phyloP scores from a whole-genome alignment of 805 yeast species.

The Lipomyces mesembrius region DNA sequence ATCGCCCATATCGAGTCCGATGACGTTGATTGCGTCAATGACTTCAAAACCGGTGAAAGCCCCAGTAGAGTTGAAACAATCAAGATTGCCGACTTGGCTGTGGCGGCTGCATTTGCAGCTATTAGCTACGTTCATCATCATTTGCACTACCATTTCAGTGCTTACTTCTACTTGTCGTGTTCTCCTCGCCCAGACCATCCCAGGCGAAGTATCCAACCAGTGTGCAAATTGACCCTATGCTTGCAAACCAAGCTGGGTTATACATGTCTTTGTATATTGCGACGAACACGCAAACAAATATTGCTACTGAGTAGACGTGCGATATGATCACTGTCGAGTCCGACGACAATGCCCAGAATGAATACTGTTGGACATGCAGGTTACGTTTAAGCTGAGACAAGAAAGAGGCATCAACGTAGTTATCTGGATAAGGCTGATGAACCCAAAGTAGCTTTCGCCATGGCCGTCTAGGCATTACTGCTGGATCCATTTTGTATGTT shows the following conservation, averaged over 20 bases:
- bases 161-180: constrained; percentile 21
- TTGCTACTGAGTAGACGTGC: constrained; percentile 65
- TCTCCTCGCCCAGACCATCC: constrained; percentile 28
- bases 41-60: constrained; percentile 85
- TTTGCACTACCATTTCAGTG: neutral
- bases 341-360: constrained; percentile 64
- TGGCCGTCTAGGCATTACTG: constrained; percentile 42
- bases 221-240: constrained; percentile 41
- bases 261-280: constrained; percentile 50
- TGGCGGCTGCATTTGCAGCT: constrained; percentile 8
- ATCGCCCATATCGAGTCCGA: constrained; percentile 96
- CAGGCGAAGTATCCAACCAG: constrained; percentile 42
- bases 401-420: constrained; percentile 82
- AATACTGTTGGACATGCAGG: constrained; percentile 70
- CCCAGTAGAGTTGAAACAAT: constrained; percentile 73
- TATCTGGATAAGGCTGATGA: constrained; percentile 86
- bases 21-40: constrained; percentile 84
- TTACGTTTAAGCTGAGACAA: constrained; percentile 79
- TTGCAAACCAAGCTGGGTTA: constrained; percentile 45
- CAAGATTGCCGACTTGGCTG: constrained; percentile 64
- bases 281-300: constrained; percentile 70
- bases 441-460: constrained; percentile 90
- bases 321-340: constrained; percentile 71
- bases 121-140: neutral
- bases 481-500: neutral